Conservation (phyloP, 179 eudicot genomes). For the Dionaea muscipula region DNA sequence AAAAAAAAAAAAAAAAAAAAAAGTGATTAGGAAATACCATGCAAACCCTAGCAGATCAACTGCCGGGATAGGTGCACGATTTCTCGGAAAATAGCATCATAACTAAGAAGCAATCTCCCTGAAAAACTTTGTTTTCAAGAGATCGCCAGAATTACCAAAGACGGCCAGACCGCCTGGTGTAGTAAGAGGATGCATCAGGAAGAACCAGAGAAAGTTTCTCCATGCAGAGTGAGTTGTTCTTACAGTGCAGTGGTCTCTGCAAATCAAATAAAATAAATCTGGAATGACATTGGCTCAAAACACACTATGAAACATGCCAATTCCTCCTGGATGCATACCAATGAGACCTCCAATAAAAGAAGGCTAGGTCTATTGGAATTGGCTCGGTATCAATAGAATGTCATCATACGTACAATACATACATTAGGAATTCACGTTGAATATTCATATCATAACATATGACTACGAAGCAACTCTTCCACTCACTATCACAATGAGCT, state of each 20-base stretch:
- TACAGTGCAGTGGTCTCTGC: conserved; percentile 69
- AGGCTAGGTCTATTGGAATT: too few species aligned
- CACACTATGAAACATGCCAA: too few species aligned
- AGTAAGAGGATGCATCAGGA: conserved; percentile 74
- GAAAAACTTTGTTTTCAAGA: conserved; percentile 80
- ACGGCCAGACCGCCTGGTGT: conserved; percentile 57
- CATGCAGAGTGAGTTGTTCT: conserved; percentile 74
- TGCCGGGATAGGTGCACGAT: conserved; percentile 95
- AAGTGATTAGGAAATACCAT: neutral
- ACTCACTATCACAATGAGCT: neutral
- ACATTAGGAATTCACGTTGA: too few species aligned
- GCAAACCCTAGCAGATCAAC: conserved; percentile 4
- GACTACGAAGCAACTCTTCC: too few species aligned
- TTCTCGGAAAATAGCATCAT: conserved; percentile 74
- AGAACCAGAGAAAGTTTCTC: conserved; percentile 90
- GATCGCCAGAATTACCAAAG: conserved; percentile 93
- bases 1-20: conserved; percentile 2
- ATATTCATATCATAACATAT: too few species aligned
- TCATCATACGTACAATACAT: too few species aligned
- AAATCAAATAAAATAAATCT: neutral
- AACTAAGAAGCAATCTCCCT: conserved; percentile 79
- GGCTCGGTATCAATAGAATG: too few species aligned
- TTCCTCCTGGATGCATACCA: too few species aligned
- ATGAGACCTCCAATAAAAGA: too few species aligned
- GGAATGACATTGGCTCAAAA: too few species aligned